Base-by-base conservation (phyloP, 140 eudicot genomes). In the Bidens hawaiensis region DNA sequence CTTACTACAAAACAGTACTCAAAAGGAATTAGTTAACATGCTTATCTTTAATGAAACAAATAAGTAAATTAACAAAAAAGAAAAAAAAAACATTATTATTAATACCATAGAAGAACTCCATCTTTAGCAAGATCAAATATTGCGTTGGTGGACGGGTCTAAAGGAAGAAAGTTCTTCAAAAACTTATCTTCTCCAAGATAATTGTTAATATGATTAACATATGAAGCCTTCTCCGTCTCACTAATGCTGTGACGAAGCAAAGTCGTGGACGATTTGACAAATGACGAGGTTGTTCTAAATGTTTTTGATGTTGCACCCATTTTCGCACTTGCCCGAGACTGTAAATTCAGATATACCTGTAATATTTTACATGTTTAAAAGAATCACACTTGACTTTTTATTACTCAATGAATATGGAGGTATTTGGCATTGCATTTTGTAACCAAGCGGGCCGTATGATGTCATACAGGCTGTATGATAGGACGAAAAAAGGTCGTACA, bases 41-140 rank as follows among this genome's bases (percentile, higher is more conserved):
- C 30, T 26, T 6, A 60, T 49, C 6, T 3, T 68, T 33, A 25
- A 7, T 36, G 4, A 68, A 21, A 72, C 18, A 30, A 33, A 25
- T 6, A 27, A 14, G 40, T n/a, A n/a, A n/a, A n/a, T 13, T 14
- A 25, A 48, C 48, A 25, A 43, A 14, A 28, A 65, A n/a, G n/a
- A n/a, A n/a, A n/a, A n/a, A n/a, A n/a, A n/a, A n/a, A n/a, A n/a
- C n/a, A 36, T 51, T 18, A 10, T n/a, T n/a, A n/a, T 28, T 43
- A 26, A 57, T 85, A 89, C 97, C 95, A 89, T 67, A 89, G 65
- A 51, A 89, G 95, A 67, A 89, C 95, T 38, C 97, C 97, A 67
- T 77, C 89, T 67, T 83, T 89, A 5, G 76, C 88, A 46, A 89
- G 81, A 59, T 89, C 97, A 34, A 85, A 89, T 52, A 89, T 70